These are phyloP conservation scores for Acanthamoeba culbertsoni DNA, from an alignment of 208 protist genomes.

Conservation along the genomic window DNA sequence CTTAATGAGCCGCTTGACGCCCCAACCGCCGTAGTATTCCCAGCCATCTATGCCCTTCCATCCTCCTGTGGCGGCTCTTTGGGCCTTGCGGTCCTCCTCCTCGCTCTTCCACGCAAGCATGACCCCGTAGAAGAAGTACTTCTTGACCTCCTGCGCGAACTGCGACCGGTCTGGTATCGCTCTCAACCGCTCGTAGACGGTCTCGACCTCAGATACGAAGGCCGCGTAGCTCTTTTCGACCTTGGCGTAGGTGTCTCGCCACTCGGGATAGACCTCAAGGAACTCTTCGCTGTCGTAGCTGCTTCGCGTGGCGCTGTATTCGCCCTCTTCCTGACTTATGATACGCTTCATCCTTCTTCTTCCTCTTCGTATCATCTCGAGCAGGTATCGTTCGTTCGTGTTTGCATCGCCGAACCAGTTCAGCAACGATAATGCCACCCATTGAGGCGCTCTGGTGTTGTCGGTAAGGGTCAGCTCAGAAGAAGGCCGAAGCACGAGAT, in stretches of 20 bases:
- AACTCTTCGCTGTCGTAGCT: not conserved
- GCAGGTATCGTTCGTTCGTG: constrained; percentile 10
- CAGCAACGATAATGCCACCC: not conserved
- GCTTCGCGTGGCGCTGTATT: not conserved
- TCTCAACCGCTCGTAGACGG: not conserved
- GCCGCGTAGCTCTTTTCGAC: not conserved
- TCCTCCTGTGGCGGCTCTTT: not conserved
- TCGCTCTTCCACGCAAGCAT: not conserved
- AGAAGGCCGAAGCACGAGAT: not conserved
- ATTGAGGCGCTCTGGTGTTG: constrained; percentile 8
- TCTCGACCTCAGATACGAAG: not conserved
- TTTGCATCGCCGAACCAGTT: constrained; percentile 27
- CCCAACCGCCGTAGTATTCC: not conserved
- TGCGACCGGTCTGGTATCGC: not conserved
- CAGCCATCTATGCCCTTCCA: not conserved
- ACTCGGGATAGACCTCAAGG: not conserved
- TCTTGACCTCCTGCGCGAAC: not conserved
- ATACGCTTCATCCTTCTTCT: not conserved
- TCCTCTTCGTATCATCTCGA: not conserved
- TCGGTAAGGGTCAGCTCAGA: no score
- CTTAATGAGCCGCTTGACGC: not conserved
- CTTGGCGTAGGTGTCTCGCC: not conserved
- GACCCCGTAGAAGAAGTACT: constrained; percentile 27
- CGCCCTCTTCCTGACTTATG: not conserved
- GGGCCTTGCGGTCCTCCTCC: not conserved